Percentiles rank a stretch among this genome's conserved stretches.
These are phyloP conservation scores for Abrus pulchellus DNA, from an alignment of 306 rosid species.

Conservation along the genomic window DNA sequence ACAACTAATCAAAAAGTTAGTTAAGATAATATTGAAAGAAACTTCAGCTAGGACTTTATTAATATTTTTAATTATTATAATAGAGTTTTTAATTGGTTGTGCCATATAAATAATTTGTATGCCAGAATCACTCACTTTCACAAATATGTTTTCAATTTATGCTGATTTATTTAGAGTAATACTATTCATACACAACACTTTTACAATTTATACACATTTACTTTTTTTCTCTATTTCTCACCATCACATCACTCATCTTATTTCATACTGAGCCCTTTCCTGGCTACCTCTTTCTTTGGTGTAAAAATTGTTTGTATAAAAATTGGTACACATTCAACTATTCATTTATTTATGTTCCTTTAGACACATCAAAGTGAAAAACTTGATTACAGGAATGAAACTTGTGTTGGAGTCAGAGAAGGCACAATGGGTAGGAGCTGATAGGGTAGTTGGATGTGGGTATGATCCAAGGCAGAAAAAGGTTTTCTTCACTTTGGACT, in stretches of 20 bases:
- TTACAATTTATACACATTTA: too few species aligned
- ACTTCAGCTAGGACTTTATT: not conserved
- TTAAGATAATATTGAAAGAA: not conserved
- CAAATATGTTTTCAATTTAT: not conserved
- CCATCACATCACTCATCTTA: too few species aligned
- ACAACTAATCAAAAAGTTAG: not conserved
- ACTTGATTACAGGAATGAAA: conserved; percentile 70
- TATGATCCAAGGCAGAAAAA: conserved; percentile 84
- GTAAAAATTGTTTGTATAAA: too few species aligned
- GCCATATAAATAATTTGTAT: not conserved
- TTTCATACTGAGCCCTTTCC: too few species aligned
- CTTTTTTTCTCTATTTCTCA: too few species aligned
- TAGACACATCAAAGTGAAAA: not conserved
- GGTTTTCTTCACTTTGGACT: conserved; percentile 87
- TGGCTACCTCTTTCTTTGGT: too few species aligned
- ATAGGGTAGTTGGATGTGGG: conserved; percentile 88
- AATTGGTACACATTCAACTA: too few species aligned
- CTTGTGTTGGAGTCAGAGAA: conserved; percentile 70
- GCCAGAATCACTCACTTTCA: conserved; percentile 4
- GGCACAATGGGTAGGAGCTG: conserved; percentile 73
- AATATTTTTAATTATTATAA: not conserved
- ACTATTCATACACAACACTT: too few species aligned
- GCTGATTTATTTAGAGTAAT: not conserved
- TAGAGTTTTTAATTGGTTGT: not conserved
- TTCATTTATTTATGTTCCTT: not conserved